These are phyloP conservation scores for Fagopyrum tataricum DNA, from an alignment of 148 eudicot genomes.

Conservation along the genomic window DNA sequence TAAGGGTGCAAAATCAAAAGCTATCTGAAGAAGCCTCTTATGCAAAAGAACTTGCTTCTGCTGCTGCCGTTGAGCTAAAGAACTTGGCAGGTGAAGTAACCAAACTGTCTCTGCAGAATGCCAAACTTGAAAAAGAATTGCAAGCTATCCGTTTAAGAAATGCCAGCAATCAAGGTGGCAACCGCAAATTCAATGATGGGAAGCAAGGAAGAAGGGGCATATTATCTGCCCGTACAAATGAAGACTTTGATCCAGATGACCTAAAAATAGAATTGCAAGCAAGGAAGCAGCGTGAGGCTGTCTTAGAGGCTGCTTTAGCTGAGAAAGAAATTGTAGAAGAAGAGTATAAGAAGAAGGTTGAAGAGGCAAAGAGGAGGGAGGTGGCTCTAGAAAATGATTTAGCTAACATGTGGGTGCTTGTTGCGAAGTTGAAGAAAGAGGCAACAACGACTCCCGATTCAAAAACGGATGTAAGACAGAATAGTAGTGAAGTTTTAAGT, in stretches of 20 bases:
- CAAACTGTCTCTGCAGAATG: conserved; percentile 68
- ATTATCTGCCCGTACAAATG: conserved; percentile 45
- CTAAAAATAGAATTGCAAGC: conserved; percentile 77
- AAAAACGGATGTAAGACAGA: conserved; percentile 24
- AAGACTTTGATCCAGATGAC: conserved; percentile 67
- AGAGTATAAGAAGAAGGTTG: conserved; percentile 64
- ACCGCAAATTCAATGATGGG: conserved; percentile 47
- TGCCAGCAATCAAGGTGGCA: conserved; percentile 33
- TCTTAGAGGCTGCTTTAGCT: conserved; percentile 87
- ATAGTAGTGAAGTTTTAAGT: conserved; percentile 25
- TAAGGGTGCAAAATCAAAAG: conserved; percentile 80
- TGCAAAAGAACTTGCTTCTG: conserved; percentile 96
- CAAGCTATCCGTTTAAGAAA: conserved; percentile 62
- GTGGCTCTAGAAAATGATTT: conserved; percentile 83
- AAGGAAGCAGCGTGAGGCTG: conserved; percentile 68
- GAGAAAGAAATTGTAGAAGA: conserved; percentile 71
- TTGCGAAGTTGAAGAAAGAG: conserved; percentile 91
- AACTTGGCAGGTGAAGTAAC: conserved; percentile 93
- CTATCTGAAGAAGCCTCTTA: conserved; percentile 93
- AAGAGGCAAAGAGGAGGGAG: conserved; percentile 80
- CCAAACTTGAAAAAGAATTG: conserved; percentile 77
- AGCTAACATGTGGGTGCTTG: conserved; percentile 99
- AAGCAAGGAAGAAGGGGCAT: conserved; percentile 65
- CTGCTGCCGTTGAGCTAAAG: conserved; percentile 94
- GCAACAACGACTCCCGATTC: conserved; percentile 33